Evolutionary conservation across 495 filamentous ascomycete species (phyloP), one percentile per base, ranked within the genome.

Genomic region (Parmelia sp.): DNA sequence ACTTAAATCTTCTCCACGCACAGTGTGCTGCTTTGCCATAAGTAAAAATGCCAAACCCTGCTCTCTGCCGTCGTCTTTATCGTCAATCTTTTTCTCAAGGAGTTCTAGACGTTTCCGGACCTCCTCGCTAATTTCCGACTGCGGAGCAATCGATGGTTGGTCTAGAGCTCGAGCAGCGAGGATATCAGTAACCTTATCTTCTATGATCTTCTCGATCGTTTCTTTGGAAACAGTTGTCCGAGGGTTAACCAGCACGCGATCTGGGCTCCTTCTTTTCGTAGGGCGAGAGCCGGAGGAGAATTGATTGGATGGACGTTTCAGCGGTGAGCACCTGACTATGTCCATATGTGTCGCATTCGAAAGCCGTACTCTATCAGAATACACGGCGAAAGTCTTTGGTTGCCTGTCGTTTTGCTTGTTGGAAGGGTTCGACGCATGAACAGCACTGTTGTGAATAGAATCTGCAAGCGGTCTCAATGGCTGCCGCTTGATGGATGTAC

Each of bases 1-100:
- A 31, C 84, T 89, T 6, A 76, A 75, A 55, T 93, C 84, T 65
- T 97, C 90, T 1, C 91, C 91, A 1, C 87, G 80, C 33, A 87
- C 89, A 65, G 90, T 89, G 67, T 96, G 91, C 69, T 97, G 91
- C 66, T 94, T 91, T 0, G 91, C 94, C 84, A 96, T 92, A 21
- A 97, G 79, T 60, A 97, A 74, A 67, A 88, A 91, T 0, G 89
- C 90, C 23, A 97, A 72, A 0, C 92, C 93, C 65, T 96, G 89
- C 0, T 90, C 84, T 57, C 88, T 81, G 7, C 80, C 78, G 71
- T 93, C 89, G 55, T 95, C 88, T 21, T 83, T 79, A 31, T 81
- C 85, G 29, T 94, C 88, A 37, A 98, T 88, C 29, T 87, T 88
- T 66, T 88, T 84, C 74, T 98, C 94, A 4, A 98, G 80, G 9